These are phyloP conservation scores for Laguncularia racemosa DNA, from an alignment of 345 rosid genomes.

Conservation along the genomic window DNA sequence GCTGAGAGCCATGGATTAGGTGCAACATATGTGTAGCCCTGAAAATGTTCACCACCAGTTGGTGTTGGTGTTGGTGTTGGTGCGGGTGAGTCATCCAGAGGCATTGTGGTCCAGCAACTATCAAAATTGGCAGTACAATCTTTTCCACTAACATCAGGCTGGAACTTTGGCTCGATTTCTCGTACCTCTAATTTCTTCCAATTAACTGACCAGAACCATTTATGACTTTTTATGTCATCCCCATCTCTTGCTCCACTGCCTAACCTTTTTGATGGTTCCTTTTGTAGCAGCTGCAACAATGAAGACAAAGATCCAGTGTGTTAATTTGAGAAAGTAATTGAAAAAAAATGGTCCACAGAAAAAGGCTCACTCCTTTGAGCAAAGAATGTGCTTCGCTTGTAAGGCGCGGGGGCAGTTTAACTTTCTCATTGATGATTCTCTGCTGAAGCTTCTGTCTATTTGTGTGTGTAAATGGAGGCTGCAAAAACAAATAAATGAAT, in stretches of 20 bases:
- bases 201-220: slow-evolving; percentile 60
- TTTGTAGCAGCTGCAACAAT: slow-evolving; percentile 43
- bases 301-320: slow-evolving; percentile 4
- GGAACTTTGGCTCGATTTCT: slow-evolving; percentile 53
- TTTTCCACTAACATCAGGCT: slow-evolving; percentile 63
- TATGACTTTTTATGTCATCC: slow-evolving; percentile 50
- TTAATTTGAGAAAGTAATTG: slow-evolving; percentile 3
- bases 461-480: slow-evolving; percentile 54
- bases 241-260: slow-evolving; percentile 61
- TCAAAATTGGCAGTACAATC: slow-evolving; percentile 67
- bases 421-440: slow-evolving; percentile 58
- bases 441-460: slow-evolving; percentile 68
- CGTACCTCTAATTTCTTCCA: slow-evolving; percentile 65
- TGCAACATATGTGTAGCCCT: slow-evolving; percentile 55
- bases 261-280: slow-evolving; percentile 62
- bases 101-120: slow-evolving; percentile 71
- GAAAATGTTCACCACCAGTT: slow-evolving; percentile 56
- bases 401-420: slow-evolving; percentile 57
- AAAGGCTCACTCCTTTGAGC: slow-evolving; percentile 52
- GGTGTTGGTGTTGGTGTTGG: slow-evolving; percentile 69
- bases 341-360: neutral
- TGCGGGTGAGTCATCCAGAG: slow-evolving; percentile 61
- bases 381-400: slow-evolving; percentile 63
- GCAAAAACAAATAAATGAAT: slow-evolving; percentile 7
- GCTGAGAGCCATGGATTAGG: slow-evolving; percentile 73